These are phyloP conservation scores for Cryoendolithus antarcticus DNA, from an alignment of 2,329 filamentous ascomycete species.

Conservation along the genomic window DNA sequence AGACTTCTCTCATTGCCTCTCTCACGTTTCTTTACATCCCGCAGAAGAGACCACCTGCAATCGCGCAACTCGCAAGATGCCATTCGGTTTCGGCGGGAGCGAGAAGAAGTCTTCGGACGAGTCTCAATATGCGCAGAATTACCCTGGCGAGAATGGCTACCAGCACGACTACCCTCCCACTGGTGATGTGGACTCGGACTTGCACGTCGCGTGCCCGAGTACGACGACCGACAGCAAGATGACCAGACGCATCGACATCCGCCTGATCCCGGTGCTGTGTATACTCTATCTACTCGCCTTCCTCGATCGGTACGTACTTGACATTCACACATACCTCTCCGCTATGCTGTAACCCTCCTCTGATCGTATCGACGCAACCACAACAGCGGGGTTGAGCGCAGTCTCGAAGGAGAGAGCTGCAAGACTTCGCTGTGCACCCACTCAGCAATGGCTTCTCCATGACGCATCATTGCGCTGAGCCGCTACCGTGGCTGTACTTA, in stretches of 20 bases:
- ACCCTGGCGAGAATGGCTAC: conserved; percentile 8
- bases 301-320: conserved; percentile 22
- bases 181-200: too few relatives aligned
- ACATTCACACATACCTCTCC: neutral
- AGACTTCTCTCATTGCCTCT: too few relatives aligned
- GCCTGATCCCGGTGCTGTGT: conserved; percentile 38
- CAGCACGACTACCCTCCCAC: conserved; percentile 27
- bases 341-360: too few relatives aligned
- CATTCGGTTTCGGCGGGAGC: conserved; percentile 2
- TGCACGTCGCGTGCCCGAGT: conserved; percentile 31
- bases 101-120: conserved; percentile 4
- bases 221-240: conserved; percentile 38
- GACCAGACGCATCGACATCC: conserved; percentile 32
- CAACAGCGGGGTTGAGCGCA: too few relatives aligned
- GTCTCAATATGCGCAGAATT: conserved; percentile 6
- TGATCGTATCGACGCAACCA: too few relatives aligned
- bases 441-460: too few relatives aligned
- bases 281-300: conserved; percentile 40
- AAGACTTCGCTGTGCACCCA: too few relatives aligned
- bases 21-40: too few relatives aligned
- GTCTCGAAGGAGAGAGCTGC: neutral
- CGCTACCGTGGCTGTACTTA: too few relatives aligned
- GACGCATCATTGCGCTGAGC: too few relatives aligned
- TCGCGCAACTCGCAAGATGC: too few relatives aligned
- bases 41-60: too few relatives aligned